Percentiles rank a stretch among this genome's conserved stretches.
These are phyloP conservation scores for Chaetomium fimeti DNA, from an alignment of 495 filamentous ascomycete genomes.

Conservation along the genomic window DNA sequence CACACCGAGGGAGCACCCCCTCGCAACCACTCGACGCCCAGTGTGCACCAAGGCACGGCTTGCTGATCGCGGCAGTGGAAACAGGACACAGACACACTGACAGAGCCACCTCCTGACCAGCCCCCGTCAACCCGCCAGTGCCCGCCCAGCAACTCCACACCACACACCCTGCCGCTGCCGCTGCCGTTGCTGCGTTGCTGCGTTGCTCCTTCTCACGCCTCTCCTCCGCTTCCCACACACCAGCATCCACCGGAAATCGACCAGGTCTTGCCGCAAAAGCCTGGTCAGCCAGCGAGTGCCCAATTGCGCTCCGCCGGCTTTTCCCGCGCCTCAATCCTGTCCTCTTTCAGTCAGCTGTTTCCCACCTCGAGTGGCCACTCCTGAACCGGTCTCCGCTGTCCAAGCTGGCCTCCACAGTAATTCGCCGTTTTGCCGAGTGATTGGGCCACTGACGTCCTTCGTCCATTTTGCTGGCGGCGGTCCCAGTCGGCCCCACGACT, in stretches of 20 bases:
- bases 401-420: neutral
- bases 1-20: constrained; percentile 21
- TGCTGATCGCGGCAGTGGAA: constrained; percentile 39
- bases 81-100: constrained; percentile 27
- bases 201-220: neutral
- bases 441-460: constrained; percentile 14
- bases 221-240: constrained; percentile 3
- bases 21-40: constrained; percentile 25
- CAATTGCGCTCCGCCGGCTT: constrained; percentile 17
- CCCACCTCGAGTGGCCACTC: neutral
- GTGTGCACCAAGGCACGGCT: constrained; percentile 31
- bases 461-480: constrained; percentile 5
- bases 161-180: constrained; percentile 2
- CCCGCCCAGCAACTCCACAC: neutral
- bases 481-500: constrained; percentile 19
- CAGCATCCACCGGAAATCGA: neutral
- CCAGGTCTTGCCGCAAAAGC: constrained; percentile 3
- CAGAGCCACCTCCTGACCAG: constrained; percentile 29
- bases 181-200: too few relatives aligned
- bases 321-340: constrained; percentile 13
- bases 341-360: constrained; percentile 1
- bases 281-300: constrained; percentile 11
- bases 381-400: neutral
- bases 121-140: constrained; percentile 1
- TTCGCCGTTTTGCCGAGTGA: constrained; percentile 7